Conservation (phyloP, 768 basidiomycete species). For the Podaxis sp. region DNA sequence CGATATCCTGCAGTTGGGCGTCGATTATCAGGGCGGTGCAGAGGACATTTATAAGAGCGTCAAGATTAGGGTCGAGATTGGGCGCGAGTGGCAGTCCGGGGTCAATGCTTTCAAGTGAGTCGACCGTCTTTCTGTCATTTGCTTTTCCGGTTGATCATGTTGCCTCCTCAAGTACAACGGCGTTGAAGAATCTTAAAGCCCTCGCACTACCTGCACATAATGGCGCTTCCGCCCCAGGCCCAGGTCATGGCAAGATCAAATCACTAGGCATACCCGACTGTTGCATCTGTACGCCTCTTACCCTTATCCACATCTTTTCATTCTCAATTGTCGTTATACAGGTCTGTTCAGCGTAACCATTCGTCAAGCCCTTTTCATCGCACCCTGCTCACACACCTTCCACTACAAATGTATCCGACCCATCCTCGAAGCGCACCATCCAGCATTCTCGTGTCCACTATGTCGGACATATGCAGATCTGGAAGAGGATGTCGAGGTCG, state of each 20-base stretch:
- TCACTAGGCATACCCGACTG: conserved; percentile 67
- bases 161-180: conserved; percentile 43
- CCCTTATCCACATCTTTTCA: neutral
- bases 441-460: conserved; percentile 91
- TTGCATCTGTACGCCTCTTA: conserved; percentile 74
- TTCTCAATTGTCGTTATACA: conserved; percentile 14
- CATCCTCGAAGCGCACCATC: conserved; percentile 78
- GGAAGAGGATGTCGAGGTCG: conserved; percentile 68
- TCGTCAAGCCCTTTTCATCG: conserved; percentile 93
- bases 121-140: conserved; percentile 12
- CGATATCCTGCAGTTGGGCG: conserved; percentile 90
- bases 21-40: conserved; percentile 95
- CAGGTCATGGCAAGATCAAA: conserved; percentile 26
- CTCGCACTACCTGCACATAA: conserved; percentile 38
- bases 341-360: conserved; percentile 83
- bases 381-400: conserved; percentile 94
- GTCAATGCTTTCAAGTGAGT: conserved; percentile 89
- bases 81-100: conserved; percentile 83
- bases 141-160: conserved; percentile 1
- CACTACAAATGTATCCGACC: conserved; percentile 97
- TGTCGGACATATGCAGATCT: conserved; percentile 93
- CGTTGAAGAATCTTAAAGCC: conserved; percentile 75
- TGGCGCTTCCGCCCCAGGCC: conserved; percentile 2
- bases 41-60: conserved; percentile 98
- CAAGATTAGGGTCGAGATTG: conserved; percentile 89